Evolutionary conservation across 2,329 filamentous ascomycete species (phyloP), one percentile per base, ranked within the genome.

Genomic region (Calonectria multiphialidica): DNA sequence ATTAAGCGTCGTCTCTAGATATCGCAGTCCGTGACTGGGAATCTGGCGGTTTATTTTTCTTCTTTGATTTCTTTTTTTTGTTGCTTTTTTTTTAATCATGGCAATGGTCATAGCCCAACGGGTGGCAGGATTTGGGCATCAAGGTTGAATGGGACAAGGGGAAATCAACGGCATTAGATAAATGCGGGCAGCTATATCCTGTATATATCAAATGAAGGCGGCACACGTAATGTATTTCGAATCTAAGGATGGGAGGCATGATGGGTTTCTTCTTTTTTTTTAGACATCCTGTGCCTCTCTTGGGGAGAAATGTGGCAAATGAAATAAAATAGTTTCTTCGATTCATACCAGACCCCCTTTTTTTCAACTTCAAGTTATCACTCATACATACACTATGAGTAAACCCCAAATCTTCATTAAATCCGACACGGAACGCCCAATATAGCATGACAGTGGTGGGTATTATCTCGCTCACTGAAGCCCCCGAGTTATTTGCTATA

Each of bases 381-480:
- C 71, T 57, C 62, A 63, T 66, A 55, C 62, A 63, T 66, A 55
- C 69, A 67, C 64, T 75, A 71, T 63, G 71, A 65, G 64, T 68
- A 68, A 40, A 5, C 57, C 62, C 55, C 53, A 23, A 68, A 68
- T 63, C 44, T 71, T 72, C 62, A 72, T 67, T 63, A 75, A 77
- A 62, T 61, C 53, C 42, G 50, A 49, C 35, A 77, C 70, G 63
- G 57, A 79, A 78, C 76, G 76, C 76, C 77, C 73, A 28, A 37
- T 23, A 18, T 57, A 44, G 73, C 67, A 71, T 76, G 66, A 74
- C 65, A 75, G 53, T 35, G 33, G 33, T 57, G 33, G 74, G 71
- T 76, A 77, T 79, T 76, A 78, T 79, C 72, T 76, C 62, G 45
- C 70, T 50, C 64, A 53, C 66, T 66, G 65, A 71, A 74, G 70